Conservation (phyloP, 2,329 filamentous ascomycete species). For the Trichoderma afroharzianum region DNA sequence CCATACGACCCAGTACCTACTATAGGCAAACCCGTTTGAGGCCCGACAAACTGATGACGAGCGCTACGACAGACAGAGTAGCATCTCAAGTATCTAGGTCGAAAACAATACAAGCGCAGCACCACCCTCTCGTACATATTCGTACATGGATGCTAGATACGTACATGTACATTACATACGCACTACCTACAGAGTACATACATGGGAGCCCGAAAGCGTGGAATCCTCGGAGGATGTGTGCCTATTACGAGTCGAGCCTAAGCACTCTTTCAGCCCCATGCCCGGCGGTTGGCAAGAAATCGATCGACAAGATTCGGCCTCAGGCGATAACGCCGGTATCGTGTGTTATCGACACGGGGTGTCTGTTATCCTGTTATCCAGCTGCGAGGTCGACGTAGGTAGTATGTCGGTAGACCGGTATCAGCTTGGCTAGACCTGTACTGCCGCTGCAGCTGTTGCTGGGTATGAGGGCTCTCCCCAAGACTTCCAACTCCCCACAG, state of each 20-base stretch:
- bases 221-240: neutral
- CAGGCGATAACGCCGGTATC: neutral
- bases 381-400: neutral
- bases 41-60: constrained; percentile 10
- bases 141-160: neutral
- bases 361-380: neutral
- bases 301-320: constrained; percentile 3
- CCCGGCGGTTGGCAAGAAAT: constrained; percentile 1
- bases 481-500: constrained; percentile 12
- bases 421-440: neutral
- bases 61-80: neutral
- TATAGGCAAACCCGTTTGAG: constrained; percentile 4
- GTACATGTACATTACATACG: constrained; percentile 12
- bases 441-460: neutral
- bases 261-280: neutral
- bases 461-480: neutral
- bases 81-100: neutral
- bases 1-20: neutral
- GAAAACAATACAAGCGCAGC: neutral
- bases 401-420: neutral
- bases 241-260: constrained; percentile 1
- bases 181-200: constrained; percentile 8
- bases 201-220: constrained; percentile 11
- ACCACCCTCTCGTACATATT: neutral
- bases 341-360: neutral